These are phyloP conservation scores for Fusarium bactridioides DNA, from an alignment of 2,329 filamentous ascomycete species.

Conservation along the genomic window DNA sequence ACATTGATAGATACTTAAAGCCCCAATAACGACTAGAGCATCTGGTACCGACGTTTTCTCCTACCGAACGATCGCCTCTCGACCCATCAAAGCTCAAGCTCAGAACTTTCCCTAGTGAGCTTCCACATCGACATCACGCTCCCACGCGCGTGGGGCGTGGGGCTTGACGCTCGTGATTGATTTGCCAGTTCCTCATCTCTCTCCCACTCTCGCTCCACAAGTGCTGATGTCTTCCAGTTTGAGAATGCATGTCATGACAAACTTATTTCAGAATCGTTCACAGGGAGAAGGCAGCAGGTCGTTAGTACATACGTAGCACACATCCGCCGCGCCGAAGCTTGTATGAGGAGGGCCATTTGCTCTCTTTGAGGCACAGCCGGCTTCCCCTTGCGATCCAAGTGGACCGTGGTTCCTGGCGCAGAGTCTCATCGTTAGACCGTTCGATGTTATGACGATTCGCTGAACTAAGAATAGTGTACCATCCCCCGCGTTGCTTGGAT, in stretches of 20 bases:
- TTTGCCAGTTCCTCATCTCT: constrained; percentile 35
- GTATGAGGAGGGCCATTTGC: constrained; percentile 12
- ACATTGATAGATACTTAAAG: constrained; percentile 20
- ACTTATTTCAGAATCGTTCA: constrained; percentile 40
- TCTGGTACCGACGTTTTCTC: neutral
- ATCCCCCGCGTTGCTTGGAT: constrained; percentile 37
- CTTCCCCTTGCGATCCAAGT: constrained; percentile 20
- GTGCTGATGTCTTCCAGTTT: constrained; percentile 38
- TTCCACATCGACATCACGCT: constrained; percentile 28
- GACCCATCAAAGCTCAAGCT: constrained; percentile 9
- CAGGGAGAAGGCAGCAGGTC: constrained; percentile 29
- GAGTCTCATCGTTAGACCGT: constrained; percentile 20
- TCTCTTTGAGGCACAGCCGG: constrained; percentile 20
- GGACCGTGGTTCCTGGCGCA: constrained; percentile 34
- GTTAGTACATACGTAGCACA: constrained; percentile 14
- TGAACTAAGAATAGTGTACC: constrained; percentile 39
- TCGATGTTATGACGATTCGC: constrained; percentile 36
- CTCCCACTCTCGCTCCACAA: constrained; percentile 44
- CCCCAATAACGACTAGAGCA: constrained; percentile 1
- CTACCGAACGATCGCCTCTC: neutral
- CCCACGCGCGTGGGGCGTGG: constrained; percentile 42
- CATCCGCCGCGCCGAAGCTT: constrained; percentile 24
- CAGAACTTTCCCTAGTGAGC: constrained; percentile 35
- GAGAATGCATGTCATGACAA: constrained; percentile 41
- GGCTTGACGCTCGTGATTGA: constrained; percentile 37